Evolutionary conservation across 192 early-diverging fungal genomes (phyloP).

Genomic region (Coemansia sp.): DNA sequence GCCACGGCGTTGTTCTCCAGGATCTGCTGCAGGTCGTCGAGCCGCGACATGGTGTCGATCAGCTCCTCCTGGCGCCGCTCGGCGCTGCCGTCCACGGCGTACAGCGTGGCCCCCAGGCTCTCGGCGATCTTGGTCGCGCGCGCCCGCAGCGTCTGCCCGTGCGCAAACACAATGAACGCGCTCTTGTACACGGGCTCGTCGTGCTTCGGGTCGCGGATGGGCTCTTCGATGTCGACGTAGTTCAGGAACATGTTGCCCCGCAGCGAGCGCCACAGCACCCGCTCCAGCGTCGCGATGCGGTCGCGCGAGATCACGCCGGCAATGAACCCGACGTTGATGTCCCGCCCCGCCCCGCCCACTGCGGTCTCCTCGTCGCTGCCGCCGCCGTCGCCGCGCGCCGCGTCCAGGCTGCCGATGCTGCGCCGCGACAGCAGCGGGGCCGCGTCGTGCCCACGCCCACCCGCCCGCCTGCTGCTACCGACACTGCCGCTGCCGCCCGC

Average conservation of each 20-base stretch:
- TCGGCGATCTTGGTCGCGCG: constrained; percentile 94
- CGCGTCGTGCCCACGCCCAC: constrained; percentile 19
- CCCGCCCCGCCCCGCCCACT: constrained; percentile 24
- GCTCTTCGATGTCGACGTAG: constrained; percentile 91
- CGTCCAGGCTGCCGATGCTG: constrained; percentile 47
- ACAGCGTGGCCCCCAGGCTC: constrained; percentile 90
- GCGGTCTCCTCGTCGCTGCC: constrained; percentile 29
- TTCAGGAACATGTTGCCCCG: constrained; percentile 97
- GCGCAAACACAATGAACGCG: constrained; percentile 98
- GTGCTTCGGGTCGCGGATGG: constrained; percentile 82
- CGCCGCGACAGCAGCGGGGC: constrained; percentile 54
- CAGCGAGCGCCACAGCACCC: constrained; percentile 93
- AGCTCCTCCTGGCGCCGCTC: constrained; percentile 84
- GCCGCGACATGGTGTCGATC: constrained; percentile 70
- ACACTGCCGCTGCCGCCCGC: background rate
- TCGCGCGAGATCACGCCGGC: constrained; percentile 88
- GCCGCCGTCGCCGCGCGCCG: constrained; percentile 23
- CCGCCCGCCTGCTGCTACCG: background rate
- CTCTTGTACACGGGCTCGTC: constrained; percentile 91
- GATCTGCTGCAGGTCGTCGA: constrained; percentile 83
- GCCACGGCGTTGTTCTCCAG: constrained; percentile 81
- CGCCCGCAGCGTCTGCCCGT: constrained; percentile 82
- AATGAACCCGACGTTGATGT: constrained; percentile 73
- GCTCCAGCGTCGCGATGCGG: constrained; percentile 84
- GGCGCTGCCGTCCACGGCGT: constrained; percentile 73